Evolutionary conservation across 2,329 filamentous ascomycete genomes (phyloP), one percentile per base, ranked within the genome.

Genomic region (Paracorniculantispora psalliotae): DNA sequence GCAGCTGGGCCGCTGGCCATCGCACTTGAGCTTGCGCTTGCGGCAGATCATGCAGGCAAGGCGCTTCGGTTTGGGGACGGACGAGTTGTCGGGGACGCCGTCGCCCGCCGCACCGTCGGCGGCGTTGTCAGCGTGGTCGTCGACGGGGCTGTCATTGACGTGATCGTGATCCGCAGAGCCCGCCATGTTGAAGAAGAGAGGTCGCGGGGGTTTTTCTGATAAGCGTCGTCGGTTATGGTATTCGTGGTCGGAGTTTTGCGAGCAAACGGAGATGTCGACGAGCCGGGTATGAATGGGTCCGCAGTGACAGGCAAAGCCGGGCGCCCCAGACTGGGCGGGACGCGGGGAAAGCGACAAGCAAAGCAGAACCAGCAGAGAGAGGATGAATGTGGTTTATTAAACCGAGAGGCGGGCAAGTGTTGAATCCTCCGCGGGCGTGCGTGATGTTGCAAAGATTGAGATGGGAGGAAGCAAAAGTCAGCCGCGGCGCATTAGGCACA

Each of bases 11-110:
- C 89, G 87, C 56, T 83, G 78, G 39, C 92, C 92, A 71, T 97
- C 92, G 73, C 92, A 97, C 74, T 89, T 89, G 65, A 97, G 79
- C 76, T 97, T 97, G 70, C 93, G 84, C 75, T 92, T 94, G 67
- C 93, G 83, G 71, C 94, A 99, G 63, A 97, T 87, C 69, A 96
- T 90, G 72, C 94, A 99, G 39, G 94, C 94, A 67, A 97, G 89
- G 65, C 93, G 85, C 79, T 97, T 97, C n/a, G 88, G 87, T 68
- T 90, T 90, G 52, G 89, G 87, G 23, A 91, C 79, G 66, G 73
- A 79, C 51, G 77, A 73, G 63, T 86, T 85, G 65, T 82, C 81
- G 62, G 73, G 71, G 44, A 74, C 68, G 59, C 72, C 72, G 61
- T 79, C 77, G 61, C 76, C 68, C 57, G 71, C 62, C 33, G 65